A percentile compares a stretch with the other conserved stretches of the same genome.
These are phyloP conservation scores for Lignosus rhinocerotis DNA, from an alignment of 1,284 basidiomycete genomes.

Conservation along the genomic window DNA sequence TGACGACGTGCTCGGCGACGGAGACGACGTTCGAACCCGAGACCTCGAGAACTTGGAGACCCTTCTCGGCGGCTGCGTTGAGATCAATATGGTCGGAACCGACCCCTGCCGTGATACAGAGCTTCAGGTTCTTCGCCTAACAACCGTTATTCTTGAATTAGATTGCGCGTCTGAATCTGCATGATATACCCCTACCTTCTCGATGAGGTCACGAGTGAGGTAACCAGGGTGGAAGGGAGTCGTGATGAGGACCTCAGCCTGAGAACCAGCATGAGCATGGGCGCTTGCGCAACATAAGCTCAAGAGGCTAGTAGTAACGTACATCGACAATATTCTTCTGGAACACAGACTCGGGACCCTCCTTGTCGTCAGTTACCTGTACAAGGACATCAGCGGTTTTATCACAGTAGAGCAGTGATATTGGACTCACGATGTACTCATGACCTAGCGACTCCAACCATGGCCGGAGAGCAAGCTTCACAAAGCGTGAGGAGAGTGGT, in stretches of 20 bases:
- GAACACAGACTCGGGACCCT: conserved; percentile 84
- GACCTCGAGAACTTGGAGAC: conserved; percentile 63
- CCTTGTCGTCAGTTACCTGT: conserved; percentile 85
- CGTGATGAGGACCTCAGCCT: conserved; percentile 80
- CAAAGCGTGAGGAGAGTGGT: neutral
- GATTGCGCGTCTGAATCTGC: neutral
- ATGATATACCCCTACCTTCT: conserved; percentile 25
- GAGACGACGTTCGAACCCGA: conserved; percentile 74
- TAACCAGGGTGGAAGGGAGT: conserved; percentile 95
- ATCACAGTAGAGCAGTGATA: conserved; percentile 5
- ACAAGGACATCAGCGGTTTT: conserved; percentile 21
- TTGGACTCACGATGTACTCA: conserved; percentile 60
- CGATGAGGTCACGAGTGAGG: conserved; percentile 79
- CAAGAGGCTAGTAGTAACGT: conserved; percentile 38
- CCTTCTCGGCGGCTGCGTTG: conserved; percentile 81
- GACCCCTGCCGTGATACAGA: conserved; percentile 93
- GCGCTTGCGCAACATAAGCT: neutral
- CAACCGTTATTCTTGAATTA: neutral
- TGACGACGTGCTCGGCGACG: conserved; percentile 91
- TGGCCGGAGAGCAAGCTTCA: conserved; percentile 68
- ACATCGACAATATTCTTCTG: conserved; percentile 87
- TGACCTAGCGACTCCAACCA: conserved; percentile 81
- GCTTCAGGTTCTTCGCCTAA: conserved; percentile 87
- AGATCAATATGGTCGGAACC: conserved; percentile 94
- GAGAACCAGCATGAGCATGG: conserved; percentile 2